phyloP scores from a whole-genome alignment of 2,329 filamentous ascomycete species.

The Fusarium coicis region DNA sequence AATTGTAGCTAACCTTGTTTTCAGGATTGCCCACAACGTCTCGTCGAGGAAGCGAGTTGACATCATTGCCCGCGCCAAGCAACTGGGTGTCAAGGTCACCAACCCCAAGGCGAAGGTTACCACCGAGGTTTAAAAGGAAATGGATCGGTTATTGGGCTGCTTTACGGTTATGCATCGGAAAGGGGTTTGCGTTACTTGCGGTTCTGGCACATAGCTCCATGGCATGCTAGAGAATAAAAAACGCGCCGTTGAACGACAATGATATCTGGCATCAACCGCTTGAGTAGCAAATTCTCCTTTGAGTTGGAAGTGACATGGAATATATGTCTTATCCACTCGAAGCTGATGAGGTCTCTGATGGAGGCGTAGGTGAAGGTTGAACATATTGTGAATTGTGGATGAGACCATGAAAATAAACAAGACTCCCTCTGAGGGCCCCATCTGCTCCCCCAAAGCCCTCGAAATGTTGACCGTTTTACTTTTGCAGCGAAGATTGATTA shows the following conservation, averaged over 20 bases:
- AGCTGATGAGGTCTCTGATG: conserved; percentile 31
- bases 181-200: conserved; percentile 47
- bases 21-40: conserved; percentile 95
- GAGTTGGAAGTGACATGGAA: conserved; percentile 12
- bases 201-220: conserved; percentile 44
- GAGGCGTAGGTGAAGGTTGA: conserved; percentile 23
- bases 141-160: conserved; percentile 45
- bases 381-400: conserved; percentile 28
- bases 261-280: conserved; percentile 38
- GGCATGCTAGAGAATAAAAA: conserved; percentile 47
- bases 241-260: conserved; percentile 47
- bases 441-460: background rate
- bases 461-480: background rate
- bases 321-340: conserved; percentile 10
- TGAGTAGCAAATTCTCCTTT: conserved; percentile 25
- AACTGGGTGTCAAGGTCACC: conserved; percentile 99
- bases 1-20: conserved; percentile 32
- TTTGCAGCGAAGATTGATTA: background rate
- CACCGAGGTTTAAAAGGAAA: conserved; percentile 78
- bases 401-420: conserved; percentile 39
- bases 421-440: conserved; percentile 26
- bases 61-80: conserved; percentile 96
- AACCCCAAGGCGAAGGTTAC: conserved; percentile 99
- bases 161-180: conserved; percentile 48
- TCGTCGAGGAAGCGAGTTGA: conserved; percentile 99